Conservation (phyloP, 257 asterid genomes). For the Nicotiana attenuata region DNA sequence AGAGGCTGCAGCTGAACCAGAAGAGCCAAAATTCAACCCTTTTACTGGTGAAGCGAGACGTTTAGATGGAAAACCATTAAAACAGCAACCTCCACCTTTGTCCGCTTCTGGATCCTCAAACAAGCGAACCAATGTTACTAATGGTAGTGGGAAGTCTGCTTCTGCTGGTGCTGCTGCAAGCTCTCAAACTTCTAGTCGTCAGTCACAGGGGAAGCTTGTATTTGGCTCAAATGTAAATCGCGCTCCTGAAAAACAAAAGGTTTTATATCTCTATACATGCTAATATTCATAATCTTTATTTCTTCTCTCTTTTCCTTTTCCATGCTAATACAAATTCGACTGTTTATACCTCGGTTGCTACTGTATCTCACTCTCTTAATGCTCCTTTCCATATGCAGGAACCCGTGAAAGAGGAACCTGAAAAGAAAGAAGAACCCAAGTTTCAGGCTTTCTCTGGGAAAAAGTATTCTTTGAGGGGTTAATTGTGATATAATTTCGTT, state of each 20-base stretch:
- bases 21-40: constrained; percentile 76
- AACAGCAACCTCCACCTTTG: constrained; percentile 46
- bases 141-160: constrained; percentile 36
- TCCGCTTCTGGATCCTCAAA: constrained; percentile 45
- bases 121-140: constrained; percentile 35
- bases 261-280: background rate
- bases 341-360: background rate
- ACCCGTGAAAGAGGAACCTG: constrained; percentile 61
- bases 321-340: too few species aligned
- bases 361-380: background rate
- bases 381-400: constrained; percentile 20
- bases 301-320: background rate
- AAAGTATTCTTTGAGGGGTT: constrained; percentile 68
- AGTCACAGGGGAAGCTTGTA: constrained; percentile 89
- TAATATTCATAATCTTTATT: background rate
- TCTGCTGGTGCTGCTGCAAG: constrained; percentile 54
- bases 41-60: constrained; percentile 82
- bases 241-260: constrained; percentile 51
- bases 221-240: constrained; percentile 74
- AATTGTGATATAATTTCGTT: constrained; percentile 20
- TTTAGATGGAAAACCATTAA: constrained; percentile 80
- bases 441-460: constrained; percentile 70
- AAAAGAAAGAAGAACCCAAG: constrained; percentile 69
- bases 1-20: constrained; percentile 45
- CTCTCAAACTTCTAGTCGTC: constrained; percentile 59